Evolutionary conservation across 345 rosid genomes (phyloP), one percentile per base, ranked within the genome.

Genomic region (Eucalyptus brandiana): DNA sequence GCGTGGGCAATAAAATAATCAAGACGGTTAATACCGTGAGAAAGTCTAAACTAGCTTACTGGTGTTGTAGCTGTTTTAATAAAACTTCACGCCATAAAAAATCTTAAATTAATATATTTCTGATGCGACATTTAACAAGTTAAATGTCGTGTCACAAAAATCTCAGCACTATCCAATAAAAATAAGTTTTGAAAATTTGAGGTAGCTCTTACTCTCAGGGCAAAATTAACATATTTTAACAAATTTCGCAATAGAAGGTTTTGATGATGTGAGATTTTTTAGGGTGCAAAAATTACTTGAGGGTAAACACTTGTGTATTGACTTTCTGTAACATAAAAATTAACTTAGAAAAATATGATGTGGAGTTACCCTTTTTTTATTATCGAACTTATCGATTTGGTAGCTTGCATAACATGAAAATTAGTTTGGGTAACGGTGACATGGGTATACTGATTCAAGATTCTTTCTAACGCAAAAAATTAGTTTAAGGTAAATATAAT

Each of bases 391-490:
- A 53, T 53, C 2, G 2, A 2, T 34, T 72, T 34, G 14, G 24
- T 21, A 69, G 21, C 40, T 69, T 23, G 0, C 3, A 2, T 10
- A 14, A 3, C 3, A 2, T 3, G 28, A 37, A 19, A 37, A 40
- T 37, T 76, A 76, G 9, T 76, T 40, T 40, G 47, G 47, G 30
- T 37, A 11, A 37, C 0, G 0, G 6, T 2, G 28, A 6, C 3
- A 76, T 0, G 2, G 1, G 3, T 11, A 4, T 40, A 37, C 3
- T 21, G 0, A 6, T 40, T 37, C 13, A 6, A 21, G 47, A 37
- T 37, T 10, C 0, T 37, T 37, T 76, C 1, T 11, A 4, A 21
- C 2, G 4, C 15, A 13, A 23, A 76, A 32, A 76, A 72, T 5
- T 34, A 34, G 7, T 69, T 34, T 69, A 3, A 6, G 14, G 14